Conservation (phyloP, 805 yeast genomes). For the Pichia sporocuriosa region DNA sequence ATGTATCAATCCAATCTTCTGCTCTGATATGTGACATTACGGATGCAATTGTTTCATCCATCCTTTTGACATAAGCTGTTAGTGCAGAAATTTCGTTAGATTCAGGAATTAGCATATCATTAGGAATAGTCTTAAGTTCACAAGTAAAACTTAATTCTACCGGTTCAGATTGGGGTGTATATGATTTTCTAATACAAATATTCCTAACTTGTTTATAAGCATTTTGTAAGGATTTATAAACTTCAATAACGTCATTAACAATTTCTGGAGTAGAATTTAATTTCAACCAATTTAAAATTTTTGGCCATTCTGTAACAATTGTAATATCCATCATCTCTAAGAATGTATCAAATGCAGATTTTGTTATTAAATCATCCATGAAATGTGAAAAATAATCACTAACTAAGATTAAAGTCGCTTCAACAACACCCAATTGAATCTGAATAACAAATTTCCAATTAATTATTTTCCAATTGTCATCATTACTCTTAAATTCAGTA, state of each 20-base stretch:
- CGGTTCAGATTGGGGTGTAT: constrained; percentile 49
- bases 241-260: constrained; percentile 17
- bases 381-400: constrained; percentile 71
- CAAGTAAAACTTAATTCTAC: constrained; percentile 36
- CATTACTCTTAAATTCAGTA: constrained; percentile 27
- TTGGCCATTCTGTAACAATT: constrained; percentile 45
- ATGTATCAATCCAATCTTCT: constrained; percentile 74
- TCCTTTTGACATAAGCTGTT: constrained; percentile 52
- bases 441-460: constrained; percentile 65
- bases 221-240: constrained; percentile 27
- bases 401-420: constrained; percentile 64
- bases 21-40: constrained; percentile 51
- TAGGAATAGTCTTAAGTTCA: constrained; percentile 34
- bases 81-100: constrained; percentile 40
- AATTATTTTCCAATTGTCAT: constrained; percentile 38
- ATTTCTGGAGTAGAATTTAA: constrained; percentile 16
- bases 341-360: constrained; percentile 54
- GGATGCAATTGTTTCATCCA: constrained; percentile 56
- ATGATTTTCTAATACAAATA: constrained; percentile 60
- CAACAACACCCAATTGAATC: constrained; percentile 76
- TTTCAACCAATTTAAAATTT: constrained; percentile 24
- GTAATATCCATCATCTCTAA: constrained; percentile 64
- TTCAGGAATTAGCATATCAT: constrained; percentile 25
- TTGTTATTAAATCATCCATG: constrained; percentile 56
- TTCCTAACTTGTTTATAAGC: constrained; percentile 63